Conservation (phyloP, 208 protist genomes). For the Histomonas meleagridis region DNA sequence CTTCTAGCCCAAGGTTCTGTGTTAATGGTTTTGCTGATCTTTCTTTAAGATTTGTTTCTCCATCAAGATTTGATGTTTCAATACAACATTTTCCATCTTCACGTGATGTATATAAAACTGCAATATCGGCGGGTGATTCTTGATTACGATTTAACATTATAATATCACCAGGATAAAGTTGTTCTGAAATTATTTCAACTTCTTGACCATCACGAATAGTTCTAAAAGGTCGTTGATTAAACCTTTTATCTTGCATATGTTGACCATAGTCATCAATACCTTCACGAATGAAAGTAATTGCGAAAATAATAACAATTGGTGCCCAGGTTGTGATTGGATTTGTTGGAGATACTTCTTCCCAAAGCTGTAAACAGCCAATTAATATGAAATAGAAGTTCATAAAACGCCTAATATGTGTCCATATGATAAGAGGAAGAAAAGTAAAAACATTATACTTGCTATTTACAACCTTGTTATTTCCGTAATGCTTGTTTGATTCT, state of each 20-base stretch:
- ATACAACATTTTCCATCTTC: conserved; percentile 20
- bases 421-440: neutral
- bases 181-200: conserved; percentile 70
- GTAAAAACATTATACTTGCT: conserved; percentile 24
- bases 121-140: conserved; percentile 33
- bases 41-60: conserved; percentile 33
- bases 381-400: conserved; percentile 44
- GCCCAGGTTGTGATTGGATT: conserved; percentile 42
- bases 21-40: neutral
- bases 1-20: neutral
- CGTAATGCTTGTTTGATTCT: neutral
- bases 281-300: conserved; percentile 36
- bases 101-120: neutral
- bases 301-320: conserved; percentile 41
- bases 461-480: neutral
- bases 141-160: conserved; percentile 36
- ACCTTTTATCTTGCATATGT: conserved; percentile 65
- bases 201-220: conserved; percentile 55
- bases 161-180: conserved; percentile 53
- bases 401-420: conserved; percentile 46
- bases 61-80: conserved; percentile 44
- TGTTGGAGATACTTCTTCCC: conserved; percentile 26
- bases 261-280: conserved; percentile 70
- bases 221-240: conserved; percentile 63
- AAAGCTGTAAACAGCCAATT: conserved; percentile 35